These are phyloP conservation scores for Apiotrichum brassicae DNA, from an alignment of 1,284 basidiomycete genomes.

Conservation along the genomic window DNA sequence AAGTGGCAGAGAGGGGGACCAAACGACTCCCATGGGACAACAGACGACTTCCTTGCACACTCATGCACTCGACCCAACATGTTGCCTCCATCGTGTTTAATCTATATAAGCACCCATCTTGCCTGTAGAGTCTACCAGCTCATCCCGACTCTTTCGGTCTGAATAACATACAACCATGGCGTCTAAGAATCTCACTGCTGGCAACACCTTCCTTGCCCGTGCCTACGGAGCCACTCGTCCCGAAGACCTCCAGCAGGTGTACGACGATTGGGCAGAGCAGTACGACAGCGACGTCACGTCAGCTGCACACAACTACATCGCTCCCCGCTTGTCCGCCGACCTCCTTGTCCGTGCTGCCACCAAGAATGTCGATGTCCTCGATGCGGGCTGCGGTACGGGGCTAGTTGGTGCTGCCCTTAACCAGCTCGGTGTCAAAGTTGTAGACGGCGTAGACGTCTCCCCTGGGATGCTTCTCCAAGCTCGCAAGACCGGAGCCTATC, in stretches of 20 bases:
- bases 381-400: constrained; percentile 14
- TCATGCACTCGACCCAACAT: no score
- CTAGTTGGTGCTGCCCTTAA: constrained; percentile 6
- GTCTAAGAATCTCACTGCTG: constrained; percentile 34
- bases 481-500: constrained; percentile 6
- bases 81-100: no score
- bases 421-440: neutral
- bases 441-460: constrained; percentile 12
- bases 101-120: no score
- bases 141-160: no score
- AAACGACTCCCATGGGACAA: no score
- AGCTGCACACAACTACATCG: constrained; percentile 5
- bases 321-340: neutral
- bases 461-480: constrained; percentile 8
- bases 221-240: neutral
- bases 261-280: constrained; percentile 37
- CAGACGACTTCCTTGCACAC: no score
- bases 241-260: neutral
- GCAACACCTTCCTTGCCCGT: constrained; percentile 7
- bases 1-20: no score
- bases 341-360: neutral
- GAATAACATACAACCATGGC: constrained; percentile 29
- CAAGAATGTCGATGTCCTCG: neutral
- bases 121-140: no score
- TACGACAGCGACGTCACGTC: constrained; percentile 8